Evolutionary conservation across 1,139 yeast species (phyloP).

Genomic region (Geotrichum reessii): DNA sequence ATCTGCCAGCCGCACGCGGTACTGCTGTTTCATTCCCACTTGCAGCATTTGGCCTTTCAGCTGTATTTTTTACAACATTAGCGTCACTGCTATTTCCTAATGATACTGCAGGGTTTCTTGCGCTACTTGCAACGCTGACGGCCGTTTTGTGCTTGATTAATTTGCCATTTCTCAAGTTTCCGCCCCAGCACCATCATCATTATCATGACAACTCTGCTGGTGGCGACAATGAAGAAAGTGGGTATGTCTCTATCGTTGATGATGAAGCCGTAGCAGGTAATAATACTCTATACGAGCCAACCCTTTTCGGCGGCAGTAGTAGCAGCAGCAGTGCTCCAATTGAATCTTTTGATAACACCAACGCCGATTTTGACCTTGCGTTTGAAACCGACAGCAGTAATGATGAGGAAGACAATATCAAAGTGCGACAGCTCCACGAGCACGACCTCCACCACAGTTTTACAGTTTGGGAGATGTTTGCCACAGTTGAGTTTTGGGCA

Average conservation of each 20-base stretch:
- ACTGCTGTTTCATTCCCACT: constrained; percentile 37
- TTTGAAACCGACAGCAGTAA: neutral
- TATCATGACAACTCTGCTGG: neutral
- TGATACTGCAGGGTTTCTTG: constrained; percentile 32
- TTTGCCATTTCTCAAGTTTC: constrained; percentile 24
- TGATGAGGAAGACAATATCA: neutral
- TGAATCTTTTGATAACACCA: neutral
- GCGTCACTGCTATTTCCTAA: constrained; percentile 32
- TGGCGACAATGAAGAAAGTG: neutral
- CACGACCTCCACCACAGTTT: constrained; percentile 9
- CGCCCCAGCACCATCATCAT: neutral
- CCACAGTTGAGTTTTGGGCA: constrained; percentile 33
- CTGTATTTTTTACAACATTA: constrained; percentile 32
- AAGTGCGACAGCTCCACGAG: constrained; percentile 8
- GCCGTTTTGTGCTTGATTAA: constrained; percentile 28
- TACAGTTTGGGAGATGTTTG: constrained; percentile 19
- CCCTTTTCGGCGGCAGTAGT: neutral
- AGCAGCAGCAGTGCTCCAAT: neutral
- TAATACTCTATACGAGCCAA: too few relatives aligned
- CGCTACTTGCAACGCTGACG: constrained; percentile 29
- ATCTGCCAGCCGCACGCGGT: constrained; percentile 34
- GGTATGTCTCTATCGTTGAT: neutral
- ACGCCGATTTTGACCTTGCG: neutral
- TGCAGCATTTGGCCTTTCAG: constrained; percentile 37
- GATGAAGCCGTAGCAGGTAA: neutral